Evolutionary conservation across 257 asterid genomes (phyloP).

Genomic region (Solanum sejunctum): DNA sequence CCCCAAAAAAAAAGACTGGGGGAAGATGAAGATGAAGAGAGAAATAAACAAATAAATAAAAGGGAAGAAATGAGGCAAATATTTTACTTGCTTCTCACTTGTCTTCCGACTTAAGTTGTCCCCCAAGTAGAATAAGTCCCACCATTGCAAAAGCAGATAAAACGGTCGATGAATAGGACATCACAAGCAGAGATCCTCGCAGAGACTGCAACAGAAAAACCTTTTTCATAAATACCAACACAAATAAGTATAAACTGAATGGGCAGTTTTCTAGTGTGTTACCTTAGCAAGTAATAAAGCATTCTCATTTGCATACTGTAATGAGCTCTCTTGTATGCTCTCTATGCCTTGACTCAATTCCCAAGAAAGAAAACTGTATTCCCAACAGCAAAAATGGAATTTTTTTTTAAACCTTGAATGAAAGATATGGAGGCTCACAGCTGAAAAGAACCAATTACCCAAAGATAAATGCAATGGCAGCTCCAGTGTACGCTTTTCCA

Average conservation of each 20-base stretch:
- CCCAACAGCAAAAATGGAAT: neutral
- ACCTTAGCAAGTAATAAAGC: slow-evolving; percentile 87
- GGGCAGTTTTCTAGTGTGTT: neutral
- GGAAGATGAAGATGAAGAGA: neutral
- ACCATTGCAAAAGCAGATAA: slow-evolving; percentile 41
- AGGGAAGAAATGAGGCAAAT: neutral
- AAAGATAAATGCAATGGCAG: slow-evolving; percentile 51
- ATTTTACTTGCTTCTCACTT: slow-evolving; percentile 21
- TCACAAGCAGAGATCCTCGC: slow-evolving; percentile 50
- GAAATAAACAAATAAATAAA: neutral
- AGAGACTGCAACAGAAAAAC: slow-evolving; percentile 47
- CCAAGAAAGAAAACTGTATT: slow-evolving; percentile 65
- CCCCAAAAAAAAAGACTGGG: neutral
- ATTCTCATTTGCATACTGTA: slow-evolving; percentile 82
- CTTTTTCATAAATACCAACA: neutral
- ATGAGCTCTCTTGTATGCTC: slow-evolving; percentile 61
- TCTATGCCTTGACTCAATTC: slow-evolving; percentile 64
- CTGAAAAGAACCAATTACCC: slow-evolving; percentile 32
- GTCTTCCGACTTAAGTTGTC: slow-evolving; percentile 47
- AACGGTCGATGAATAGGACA: slow-evolving; percentile 50
- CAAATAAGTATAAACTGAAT: neutral
- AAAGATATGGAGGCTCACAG: neutral
- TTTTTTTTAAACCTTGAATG: neutral
- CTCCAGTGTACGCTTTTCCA: slow-evolving; percentile 65
- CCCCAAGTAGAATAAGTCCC: slow-evolving; percentile 66